Evolutionary conservation across 2,329 filamentous ascomycete species (phyloP), one percentile per base, ranked within the genome.

Genomic region (Sporothrix mexicana): DNA sequence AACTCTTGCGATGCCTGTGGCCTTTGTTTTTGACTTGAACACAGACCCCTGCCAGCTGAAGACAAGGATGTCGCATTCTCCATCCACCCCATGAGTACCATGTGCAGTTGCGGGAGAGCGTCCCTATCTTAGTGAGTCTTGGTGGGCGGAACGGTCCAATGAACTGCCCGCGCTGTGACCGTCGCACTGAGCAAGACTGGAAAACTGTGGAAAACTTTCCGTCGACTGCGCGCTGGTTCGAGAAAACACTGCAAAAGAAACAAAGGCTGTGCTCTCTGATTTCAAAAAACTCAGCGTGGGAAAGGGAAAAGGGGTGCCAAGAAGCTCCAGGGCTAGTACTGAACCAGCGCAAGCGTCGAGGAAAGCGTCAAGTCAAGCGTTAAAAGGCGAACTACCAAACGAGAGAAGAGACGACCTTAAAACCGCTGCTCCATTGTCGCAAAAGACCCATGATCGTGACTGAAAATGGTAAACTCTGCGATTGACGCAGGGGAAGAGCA

Each of bases 31-130:
- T 36, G 30, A 36, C 30, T 36, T 36, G 7, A 36, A 36, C 30
- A 36, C 3, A 36, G 30, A 36, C 30, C 73, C 73, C 73, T 74
- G 73, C 62, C 73, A 74, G 73, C 73, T 74, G 73, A 74, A 74
- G 36, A 30, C 36, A 66, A 66, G 30, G 25, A 41, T 59, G 51
- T 45, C 3, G 30, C 30, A 15, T 20, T 36, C 47, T 23, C n/a
- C 66, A 41, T 57, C 47, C 49, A 43, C 7, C 30, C 30, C 30
- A 36, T 36, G 30, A 6, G 30, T 7, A 7, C 30, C 30, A 36
- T 36, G 30, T 36, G 30, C 30, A 7, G 5, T 36, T 57, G 53
- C 13, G 25, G n/a, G 20, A 57, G 53, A 45, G 20, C 36, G 51
- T 66, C 67, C 59, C 57, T 66, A 43, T 17, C 30, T 41, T 36